Evolutionary conservation across 306 rosid genomes (phyloP).

Genomic region (Rubus parviflorus): DNA sequence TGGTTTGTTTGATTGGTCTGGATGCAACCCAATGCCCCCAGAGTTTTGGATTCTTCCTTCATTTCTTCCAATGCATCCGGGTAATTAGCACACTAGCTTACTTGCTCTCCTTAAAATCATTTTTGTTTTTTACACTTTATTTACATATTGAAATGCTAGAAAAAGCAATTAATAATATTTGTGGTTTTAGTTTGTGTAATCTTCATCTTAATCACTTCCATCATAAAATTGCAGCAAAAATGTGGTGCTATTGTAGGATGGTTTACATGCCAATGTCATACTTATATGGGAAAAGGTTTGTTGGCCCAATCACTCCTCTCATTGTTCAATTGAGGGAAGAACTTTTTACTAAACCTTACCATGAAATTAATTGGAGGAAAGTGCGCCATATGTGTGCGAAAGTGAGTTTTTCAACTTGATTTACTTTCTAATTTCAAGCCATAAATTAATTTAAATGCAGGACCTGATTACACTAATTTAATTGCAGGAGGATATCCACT

Average conservation of each 20-base stretch:
- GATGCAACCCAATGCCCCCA: conserved; percentile 80
- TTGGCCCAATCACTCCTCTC: conserved; percentile 71
- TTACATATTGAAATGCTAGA: neutral
- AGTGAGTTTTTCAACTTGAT: conserved; percentile 11
- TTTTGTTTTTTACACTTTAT: neutral
- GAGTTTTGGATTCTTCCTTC: conserved; percentile 85
- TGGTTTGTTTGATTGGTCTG: conserved; percentile 69
- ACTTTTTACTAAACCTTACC: conserved; percentile 42
- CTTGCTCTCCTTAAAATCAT: neutral
- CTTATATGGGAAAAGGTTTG: conserved; percentile 63
- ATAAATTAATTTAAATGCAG: neutral
- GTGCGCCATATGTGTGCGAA: conserved; percentile 58
- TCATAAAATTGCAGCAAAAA: conserved; percentile 48
- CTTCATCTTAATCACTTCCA: neutral
- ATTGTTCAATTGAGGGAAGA: conserved; percentile 55
- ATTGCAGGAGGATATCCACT: conserved; percentile 60
- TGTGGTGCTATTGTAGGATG: conserved; percentile 71
- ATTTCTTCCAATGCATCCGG: conserved; percentile 75
- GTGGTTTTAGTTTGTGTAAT: neutral
- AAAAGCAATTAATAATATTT: neutral
- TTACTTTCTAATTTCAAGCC: neutral
- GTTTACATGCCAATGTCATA: conserved; percentile 80
- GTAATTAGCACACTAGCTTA: conserved; percentile 8
- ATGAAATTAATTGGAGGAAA: conserved; percentile 52
- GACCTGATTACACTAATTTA: neutral